Evolutionary conservation across 805 yeast genomes (phyloP), one percentile per base, ranked within the genome.

Genomic region (Scheffersomyces spartinae): DNA sequence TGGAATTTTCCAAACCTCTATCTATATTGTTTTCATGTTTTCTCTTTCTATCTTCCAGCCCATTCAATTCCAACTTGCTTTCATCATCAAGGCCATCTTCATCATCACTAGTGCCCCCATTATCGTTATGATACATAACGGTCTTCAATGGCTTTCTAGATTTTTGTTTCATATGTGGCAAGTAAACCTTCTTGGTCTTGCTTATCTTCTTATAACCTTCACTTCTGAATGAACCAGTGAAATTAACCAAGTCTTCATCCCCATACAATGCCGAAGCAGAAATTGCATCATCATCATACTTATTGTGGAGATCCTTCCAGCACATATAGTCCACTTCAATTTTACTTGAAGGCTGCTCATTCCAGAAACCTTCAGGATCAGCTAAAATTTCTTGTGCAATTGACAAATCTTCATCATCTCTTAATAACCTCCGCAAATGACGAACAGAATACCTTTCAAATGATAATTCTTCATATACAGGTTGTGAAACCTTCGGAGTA

Each of bases 141-240:
- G 88, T 80, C 30, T 72, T 77, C 33, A 81, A 52, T n/a, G 86
- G 88, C 36, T 68, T 61, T 35, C 77, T 71, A 1, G 68, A 51
- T 39, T 68, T 73, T 31, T 82, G 69, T 25, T 91, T 74, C n/a
- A n/a, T n/a, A 47, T 85, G 95, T 2, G 94, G 91, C 27, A 86
- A 56, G 43, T 83, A 86, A 9, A 70, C 57, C 46, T 86, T 86
- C 22, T 74, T 64, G 0, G 70, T 61, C 35, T 85, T 95, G 0
- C 78, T 68, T 19, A 83, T 73, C 45, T 79, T 80, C 23, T 54
- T 49, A 44, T 75, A 82, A 0, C 94, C 94, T 29, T 76, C 72
- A 18, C 85, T 73, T 40, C 71, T 68, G 40, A 78, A 78, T 2
- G 81, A 63, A 1, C 85, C 82, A 0, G 76, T 54, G 0, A 35